Conservation (phyloP, 176 grass and related monocot species). For the Miscanthus lutarioriparius region DNA sequence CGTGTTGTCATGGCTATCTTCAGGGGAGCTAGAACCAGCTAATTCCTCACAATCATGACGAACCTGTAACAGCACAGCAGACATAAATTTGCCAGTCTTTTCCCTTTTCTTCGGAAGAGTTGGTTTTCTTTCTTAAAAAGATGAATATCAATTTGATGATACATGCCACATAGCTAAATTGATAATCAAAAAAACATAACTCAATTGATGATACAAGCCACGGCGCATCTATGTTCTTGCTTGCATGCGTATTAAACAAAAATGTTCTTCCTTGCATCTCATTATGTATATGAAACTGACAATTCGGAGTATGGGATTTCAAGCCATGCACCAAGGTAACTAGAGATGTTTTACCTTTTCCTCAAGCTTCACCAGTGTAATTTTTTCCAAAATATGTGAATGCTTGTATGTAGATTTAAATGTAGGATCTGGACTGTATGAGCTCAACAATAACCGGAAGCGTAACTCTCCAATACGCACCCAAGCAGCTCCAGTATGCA, state of each 20-base stretch:
- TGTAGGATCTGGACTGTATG: slow-evolving; percentile 77
- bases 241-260: neutral
- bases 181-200: neutral
- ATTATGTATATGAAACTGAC: neutral
- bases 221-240: neutral
- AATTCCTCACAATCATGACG: slow-evolving; percentile 72
- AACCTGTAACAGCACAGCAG: slow-evolving; percentile 50
- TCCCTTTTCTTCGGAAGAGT: neutral
- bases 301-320: neutral
- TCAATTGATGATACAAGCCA: neutral
- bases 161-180: neutral
- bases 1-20: slow-evolving; percentile 45
- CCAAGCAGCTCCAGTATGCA: slow-evolving; percentile 87
- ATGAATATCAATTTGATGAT: neutral
- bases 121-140: neutral
- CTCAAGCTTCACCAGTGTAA: slow-evolving; percentile 67
- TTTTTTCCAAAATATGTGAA: slow-evolving; percentile 73
- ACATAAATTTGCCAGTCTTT: slow-evolving; percentile 20
- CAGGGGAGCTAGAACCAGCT: slow-evolving; percentile 46
- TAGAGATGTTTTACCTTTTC: slow-evolving; percentile 55
- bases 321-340: slow-evolving; percentile 9
- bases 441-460: slow-evolving; percentile 70
- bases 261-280: slow-evolving; percentile 9
- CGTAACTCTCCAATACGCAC: slow-evolving; percentile 80
- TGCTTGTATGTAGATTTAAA: slow-evolving; percentile 67